Evolutionary conservation across 1,139 yeast genomes (phyloP).

Genomic region (Lodderomyces orthopsilosis): DNA sequence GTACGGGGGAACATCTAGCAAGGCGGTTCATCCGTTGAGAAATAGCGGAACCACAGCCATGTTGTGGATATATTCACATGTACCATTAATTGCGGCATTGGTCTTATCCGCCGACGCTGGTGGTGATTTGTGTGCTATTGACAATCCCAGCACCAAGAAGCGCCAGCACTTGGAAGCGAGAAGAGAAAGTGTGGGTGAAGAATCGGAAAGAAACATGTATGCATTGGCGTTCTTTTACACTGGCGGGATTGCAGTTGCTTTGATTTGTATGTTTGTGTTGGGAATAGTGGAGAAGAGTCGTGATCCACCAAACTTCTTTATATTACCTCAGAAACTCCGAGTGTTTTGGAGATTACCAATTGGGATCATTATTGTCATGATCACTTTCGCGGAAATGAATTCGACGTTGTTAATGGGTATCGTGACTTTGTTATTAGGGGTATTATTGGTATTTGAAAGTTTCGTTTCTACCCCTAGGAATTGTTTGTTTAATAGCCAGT

Average conservation of each 20-base stretch:
- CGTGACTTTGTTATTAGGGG: conserved; percentile 29
- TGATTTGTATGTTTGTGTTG: conserved; percentile 31
- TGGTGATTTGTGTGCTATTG: conserved; percentile 42
- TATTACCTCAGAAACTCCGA: conserved; percentile 36
- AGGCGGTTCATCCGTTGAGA: conserved; percentile 56
- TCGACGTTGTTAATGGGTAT: conserved; percentile 46
- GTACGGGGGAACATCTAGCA: conserved; percentile 50
- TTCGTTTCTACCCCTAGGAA: conserved; percentile 27
- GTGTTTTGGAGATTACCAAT: conserved; percentile 39
- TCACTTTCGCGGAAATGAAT: conserved; percentile 45
- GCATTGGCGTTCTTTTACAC: conserved; percentile 48
- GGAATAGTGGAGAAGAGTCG: conserved; percentile 39
- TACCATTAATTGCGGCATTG: conserved; percentile 51
- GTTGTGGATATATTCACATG: conserved; percentile 48
- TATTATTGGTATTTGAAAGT: conserved; percentile 36
- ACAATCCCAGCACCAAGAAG: conserved; percentile 12
- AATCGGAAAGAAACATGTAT: conserved; percentile 23
- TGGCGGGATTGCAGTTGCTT: conserved; percentile 47
- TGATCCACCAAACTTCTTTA: conserved; percentile 31
- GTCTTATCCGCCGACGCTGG: conserved; percentile 64
- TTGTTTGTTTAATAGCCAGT: conserved; percentile 9
- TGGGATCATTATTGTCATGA: conserved; percentile 37
- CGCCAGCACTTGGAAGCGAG: conserved; percentile 8
- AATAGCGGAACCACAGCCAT: conserved; percentile 47
- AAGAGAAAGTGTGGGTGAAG: conserved; percentile 7